Evolutionary conservation across 352 stramenopile genomes (phyloP).

Genomic region (Phytophthora vignae): DNA sequence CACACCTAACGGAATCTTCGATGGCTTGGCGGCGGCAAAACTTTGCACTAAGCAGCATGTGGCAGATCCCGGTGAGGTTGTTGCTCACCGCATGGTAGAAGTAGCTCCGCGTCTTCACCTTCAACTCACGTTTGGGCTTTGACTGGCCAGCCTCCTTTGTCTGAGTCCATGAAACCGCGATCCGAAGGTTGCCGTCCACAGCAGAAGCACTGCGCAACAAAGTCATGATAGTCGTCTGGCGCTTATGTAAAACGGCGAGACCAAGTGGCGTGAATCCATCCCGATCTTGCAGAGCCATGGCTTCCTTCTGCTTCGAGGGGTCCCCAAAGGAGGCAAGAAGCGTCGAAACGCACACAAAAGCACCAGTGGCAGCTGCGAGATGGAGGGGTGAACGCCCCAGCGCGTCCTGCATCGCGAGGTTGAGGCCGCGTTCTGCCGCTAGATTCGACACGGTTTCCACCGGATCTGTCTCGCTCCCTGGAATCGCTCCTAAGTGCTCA

Average conservation of each 20-base stretch:
- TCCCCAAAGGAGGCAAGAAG: slow-evolving; percentile 49
- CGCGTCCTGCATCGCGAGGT: slow-evolving; percentile 47
- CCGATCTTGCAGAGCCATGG: slow-evolving; percentile 51
- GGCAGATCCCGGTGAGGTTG: slow-evolving; percentile 74
- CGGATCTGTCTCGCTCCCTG: slow-evolving; percentile 57
- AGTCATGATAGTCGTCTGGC: slow-evolving; percentile 81
- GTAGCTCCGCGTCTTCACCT: slow-evolving; percentile 58
- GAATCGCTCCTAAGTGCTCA: slow-evolving; percentile 51
- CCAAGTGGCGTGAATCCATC: slow-evolving; percentile 66
- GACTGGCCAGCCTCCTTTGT: slow-evolving; percentile 4
- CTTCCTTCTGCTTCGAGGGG: slow-evolving; percentile 28
- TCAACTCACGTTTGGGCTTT: slow-evolving; percentile 13
- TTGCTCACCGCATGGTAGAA: slow-evolving; percentile 84
- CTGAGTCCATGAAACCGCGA: slow-evolving; percentile 21
- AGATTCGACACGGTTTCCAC: slow-evolving; percentile 85
- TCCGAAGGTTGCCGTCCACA: slow-evolving; percentile 57
- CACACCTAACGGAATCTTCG: slow-evolving; percentile 73
- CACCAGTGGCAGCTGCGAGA: slow-evolving; percentile 73
- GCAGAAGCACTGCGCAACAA: slow-evolving; percentile 69
- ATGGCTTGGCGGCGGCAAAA: slow-evolving; percentile 79
- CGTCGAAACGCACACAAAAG: slow-evolving; percentile 78
- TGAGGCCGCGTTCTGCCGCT: slow-evolving; percentile 52
- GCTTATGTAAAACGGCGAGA: slow-evolving; percentile 61
- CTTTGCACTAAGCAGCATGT: slow-evolving; percentile 79
- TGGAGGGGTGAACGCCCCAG: slow-evolving; percentile 71